Base-by-base conservation (phyloP, 129 eudicot genomes). In the Apium graveolens region DNA sequence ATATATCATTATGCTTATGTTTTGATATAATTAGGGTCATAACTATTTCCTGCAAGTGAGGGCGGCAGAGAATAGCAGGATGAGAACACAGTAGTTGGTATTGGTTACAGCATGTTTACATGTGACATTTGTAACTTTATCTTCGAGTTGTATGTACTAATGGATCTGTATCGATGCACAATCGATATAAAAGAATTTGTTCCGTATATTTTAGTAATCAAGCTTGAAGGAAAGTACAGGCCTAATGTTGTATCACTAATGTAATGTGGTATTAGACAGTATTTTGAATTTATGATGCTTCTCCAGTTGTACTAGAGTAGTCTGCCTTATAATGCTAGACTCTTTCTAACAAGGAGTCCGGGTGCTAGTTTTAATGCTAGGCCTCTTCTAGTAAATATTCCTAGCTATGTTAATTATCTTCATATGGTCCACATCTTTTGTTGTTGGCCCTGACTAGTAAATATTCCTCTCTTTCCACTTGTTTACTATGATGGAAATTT, bases 41-140 rank as follows among this genome's bases (percentile, higher is more conserved):
- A 89, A 97, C 41, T 96, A 96, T 81, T 96, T 96, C 91, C 79
- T 82, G 84, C 97, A 92, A 87, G 97, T 96, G 80, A 85, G 91
- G 82, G 97, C 97, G 8, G 97, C 97, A 38, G 97, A 96, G 82
- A 90, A 80, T 81, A 92, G 97, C 97, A 88, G 99, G 87, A 87
- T 82, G 83, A 82, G 97, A 79, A 86, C 97, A 38, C 96, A 90
- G 82, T 94, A 86, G 83, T 73, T 62, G 53, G 66, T 75, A 27
- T 60, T 60, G 73, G 48, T 42, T 21, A 26, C n/a, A 60, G 32
- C 34, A n/a, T 60, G 32, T 24, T 20, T n/a, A 42, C 48, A 37
- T 70, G 48, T 70, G 24, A 38, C 75, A 21, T 70, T 66, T 66
- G 72, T 66, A 31, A 66, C 72, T 7, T 66, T 27, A 5, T 66